phyloP scores from a whole-genome alignment of 176 grass and related monocot genomes.

The Typha latifolia region DNA sequence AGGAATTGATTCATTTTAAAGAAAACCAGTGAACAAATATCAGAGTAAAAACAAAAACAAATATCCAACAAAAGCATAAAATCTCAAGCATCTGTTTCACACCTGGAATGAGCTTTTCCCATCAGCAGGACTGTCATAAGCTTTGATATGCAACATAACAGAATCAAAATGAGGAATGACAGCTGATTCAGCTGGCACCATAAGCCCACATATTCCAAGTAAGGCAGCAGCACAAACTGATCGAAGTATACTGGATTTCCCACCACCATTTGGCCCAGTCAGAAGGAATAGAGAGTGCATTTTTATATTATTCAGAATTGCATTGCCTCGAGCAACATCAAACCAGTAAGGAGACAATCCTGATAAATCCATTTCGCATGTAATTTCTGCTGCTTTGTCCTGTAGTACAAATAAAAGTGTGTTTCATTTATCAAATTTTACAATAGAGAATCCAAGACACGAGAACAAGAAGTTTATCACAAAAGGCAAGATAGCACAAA shows the following conservation, averaged over 20 bases:
- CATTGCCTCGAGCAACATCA: conserved; percentile 67
- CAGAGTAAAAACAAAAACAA: neutral
- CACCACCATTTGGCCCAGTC: conserved; percentile 96
- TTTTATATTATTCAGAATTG: conserved; percentile 70
- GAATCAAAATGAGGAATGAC: conserved; percentile 74
- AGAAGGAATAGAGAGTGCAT: conserved; percentile 79
- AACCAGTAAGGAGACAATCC: conserved; percentile 83
- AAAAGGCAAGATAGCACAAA: too few relatives aligned
- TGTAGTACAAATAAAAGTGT: conserved; percentile 16
- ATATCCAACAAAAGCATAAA: neutral
- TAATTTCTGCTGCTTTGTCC: conserved; percentile 31
- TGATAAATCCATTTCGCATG: conserved; percentile 57
- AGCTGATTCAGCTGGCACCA: conserved; percentile 84
- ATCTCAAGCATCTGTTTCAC: conserved; percentile 15
- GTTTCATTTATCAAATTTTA: neutral
- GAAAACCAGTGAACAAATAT: neutral
- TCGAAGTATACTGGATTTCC: conserved; percentile 90
- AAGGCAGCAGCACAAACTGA: conserved; percentile 85
- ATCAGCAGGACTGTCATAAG: conserved; percentile 91
- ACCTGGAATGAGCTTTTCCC: conserved; percentile 99
- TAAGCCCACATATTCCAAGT: conserved; percentile 94
- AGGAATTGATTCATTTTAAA: too few relatives aligned
- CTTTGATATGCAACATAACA: conserved; percentile 95
- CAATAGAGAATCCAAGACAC: neutral
- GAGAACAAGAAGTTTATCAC: too few relatives aligned